Evolutionary conservation across 2,329 filamentous ascomycete species (phyloP), one percentile per base, ranked within the genome.

Genomic region (Sporothrix schenckii): DNA sequence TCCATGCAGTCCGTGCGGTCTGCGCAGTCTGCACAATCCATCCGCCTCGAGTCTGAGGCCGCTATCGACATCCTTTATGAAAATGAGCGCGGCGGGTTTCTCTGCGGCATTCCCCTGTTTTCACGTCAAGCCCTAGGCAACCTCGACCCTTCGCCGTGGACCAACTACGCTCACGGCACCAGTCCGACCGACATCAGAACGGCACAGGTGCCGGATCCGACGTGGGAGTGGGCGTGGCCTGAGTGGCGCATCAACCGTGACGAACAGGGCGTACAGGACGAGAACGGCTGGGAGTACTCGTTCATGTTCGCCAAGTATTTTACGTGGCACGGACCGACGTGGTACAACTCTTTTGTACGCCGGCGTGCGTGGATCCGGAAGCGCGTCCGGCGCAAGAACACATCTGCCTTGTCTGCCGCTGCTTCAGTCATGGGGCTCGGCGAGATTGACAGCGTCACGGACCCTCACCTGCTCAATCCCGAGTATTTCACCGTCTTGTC

Each of bases 261-360:
- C 83, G 87, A 91, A 71, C 89, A 21, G 2, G 52, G 41, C 10
- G 24, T 92, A 30, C 61, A 66, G 13, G 95, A 98, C 76, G 91
- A 94, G 73, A 92, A 94, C 73, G 95, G 95, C 3, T 99, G 95
- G 95, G 91, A 97, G 78, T 99, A 99, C 80, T 95, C 92, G 19
- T 93, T 97, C 78, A 90, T 92, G 74, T 99, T 98, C 77, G 83
- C 84, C 74, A 88, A 86, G 72, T 83, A 81, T 54, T 93, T 91
- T 74, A 88, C 89, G 2, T 99, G 95, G 95, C 95, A 99, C 79
- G 90, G 90, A 3, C 91, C 92, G 21, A 91, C 88, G 34, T 98
- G 94, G 94, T 97, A 93, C 80, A 94, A 94, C 78, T 97, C 93
- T 1, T 99, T 94, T 77, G 95, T 97, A n/a, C 86, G 95, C 49